Conservation (phyloP, 202 grass and related monocot genomes). For the Saccharum hybrid region DNA sequence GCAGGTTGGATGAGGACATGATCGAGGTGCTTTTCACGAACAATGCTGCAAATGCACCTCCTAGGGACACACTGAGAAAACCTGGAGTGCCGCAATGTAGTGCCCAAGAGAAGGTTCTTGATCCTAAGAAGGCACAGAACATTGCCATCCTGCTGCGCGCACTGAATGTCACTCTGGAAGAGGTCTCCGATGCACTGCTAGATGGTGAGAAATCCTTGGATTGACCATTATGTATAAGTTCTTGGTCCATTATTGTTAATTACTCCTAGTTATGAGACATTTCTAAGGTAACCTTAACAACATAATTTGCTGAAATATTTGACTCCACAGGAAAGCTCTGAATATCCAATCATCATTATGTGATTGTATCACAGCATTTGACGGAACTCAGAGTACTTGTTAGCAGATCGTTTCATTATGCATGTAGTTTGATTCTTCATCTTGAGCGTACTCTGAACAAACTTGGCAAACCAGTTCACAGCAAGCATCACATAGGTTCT, state of each 20-base stretch:
- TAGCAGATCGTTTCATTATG: background rate
- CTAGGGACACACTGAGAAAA: conserved; percentile 51
- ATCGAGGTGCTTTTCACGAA: conserved; percentile 83
- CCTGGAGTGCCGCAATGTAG: conserved; percentile 47
- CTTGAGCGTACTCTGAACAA: background rate
- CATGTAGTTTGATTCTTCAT: background rate
- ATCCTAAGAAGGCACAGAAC: conserved; percentile 92
- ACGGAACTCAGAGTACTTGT: background rate
- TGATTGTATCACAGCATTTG: background rate
- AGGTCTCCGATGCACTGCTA: conserved; percentile 73
- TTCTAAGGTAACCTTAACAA: conserved; percentile 1
- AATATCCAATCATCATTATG: background rate
- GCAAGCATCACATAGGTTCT: background rate
- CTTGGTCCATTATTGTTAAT: background rate
- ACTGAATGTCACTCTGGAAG: conserved; percentile 83
- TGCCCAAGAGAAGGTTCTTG: conserved; percentile 80
- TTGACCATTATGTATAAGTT: background rate
- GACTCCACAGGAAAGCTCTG: background rate
- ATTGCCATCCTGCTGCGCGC: conserved; percentile 94
- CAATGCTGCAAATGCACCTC: conserved; percentile 43
- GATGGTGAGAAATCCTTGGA: conserved; percentile 52
- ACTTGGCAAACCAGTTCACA: background rate
- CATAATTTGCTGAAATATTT: conserved; percentile 19
- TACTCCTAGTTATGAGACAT: background rate
- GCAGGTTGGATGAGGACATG: conserved; percentile 93